Evolutionary conservation across 75 land plant species (phyloP).

Genomic region (Cupressus sempervirens): DNA sequence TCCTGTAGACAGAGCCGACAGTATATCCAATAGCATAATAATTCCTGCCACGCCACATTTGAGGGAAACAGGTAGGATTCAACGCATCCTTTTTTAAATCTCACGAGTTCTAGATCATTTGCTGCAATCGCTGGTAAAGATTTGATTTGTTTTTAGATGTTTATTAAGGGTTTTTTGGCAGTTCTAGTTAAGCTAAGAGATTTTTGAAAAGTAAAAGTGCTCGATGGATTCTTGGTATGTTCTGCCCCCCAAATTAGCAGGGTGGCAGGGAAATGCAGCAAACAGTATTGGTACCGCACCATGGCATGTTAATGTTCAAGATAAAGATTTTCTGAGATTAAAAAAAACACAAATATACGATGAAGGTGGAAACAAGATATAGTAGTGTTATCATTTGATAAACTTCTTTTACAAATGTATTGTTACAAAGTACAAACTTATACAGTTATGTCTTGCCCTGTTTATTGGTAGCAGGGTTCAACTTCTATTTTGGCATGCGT

Average conservation of each 20-base stretch:
- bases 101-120: background rate
- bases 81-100: background rate
- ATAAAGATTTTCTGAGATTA: background rate
- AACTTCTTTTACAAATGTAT: background rate
- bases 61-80: constrained; percentile 6
- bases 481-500: background rate
- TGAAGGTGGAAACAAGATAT: background rate
- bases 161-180: background rate
- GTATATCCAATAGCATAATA: background rate
- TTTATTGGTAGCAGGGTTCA: background rate
- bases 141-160: background rate
- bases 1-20: constrained; percentile 1
- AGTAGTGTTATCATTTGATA: background rate
- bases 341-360: background rate
- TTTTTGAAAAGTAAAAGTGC: background rate
- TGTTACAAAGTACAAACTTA: background rate
- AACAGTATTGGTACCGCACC: background rate
- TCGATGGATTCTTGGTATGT: background rate
- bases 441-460: background rate
- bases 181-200: background rate
- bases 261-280: background rate
- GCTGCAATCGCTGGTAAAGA: background rate
- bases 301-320: background rate
- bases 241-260: background rate
- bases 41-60: background rate